These are phyloP conservation scores for Stachybotrys elegans DNA, from an alignment of 2,329 filamentous ascomycete species.

Conservation along the genomic window DNA sequence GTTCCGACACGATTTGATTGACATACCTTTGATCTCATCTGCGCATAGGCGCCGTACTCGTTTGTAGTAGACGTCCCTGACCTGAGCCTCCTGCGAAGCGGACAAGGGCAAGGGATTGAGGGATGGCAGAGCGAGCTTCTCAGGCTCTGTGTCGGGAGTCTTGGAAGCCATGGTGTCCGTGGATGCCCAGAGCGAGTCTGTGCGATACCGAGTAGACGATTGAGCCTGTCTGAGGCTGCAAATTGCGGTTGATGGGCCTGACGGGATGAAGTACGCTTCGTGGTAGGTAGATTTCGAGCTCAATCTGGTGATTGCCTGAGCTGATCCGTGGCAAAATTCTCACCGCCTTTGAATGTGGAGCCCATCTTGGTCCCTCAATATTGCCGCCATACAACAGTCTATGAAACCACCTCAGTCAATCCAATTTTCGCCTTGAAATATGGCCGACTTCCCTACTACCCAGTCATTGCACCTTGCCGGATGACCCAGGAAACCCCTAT, in stretches of 20 bases:
- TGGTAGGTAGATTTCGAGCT: background rate
- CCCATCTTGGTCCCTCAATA: no score
- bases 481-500: no score
- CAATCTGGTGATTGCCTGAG: background rate
- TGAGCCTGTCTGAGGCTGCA: no score
- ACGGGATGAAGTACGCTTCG: background rate
- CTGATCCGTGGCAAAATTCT: background rate
- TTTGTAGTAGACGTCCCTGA: conserved; percentile 75
- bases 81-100: conserved; percentile 74
- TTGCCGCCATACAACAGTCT: no score
- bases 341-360: no score
- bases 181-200: no score
- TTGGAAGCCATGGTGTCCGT: conserved; percentile 29
- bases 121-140: conserved; percentile 46
- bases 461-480: no score
- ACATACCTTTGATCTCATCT: conserved; percentile 69
- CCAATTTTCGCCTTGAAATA: no score
- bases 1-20: background rate
- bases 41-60: conserved; percentile 72
- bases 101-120: conserved; percentile 81
- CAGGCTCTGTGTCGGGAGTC: conserved; percentile 26
- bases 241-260: no score
- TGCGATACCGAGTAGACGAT: no score
- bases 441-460: no score
- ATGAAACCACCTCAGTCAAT: no score